Evolutionary conservation across 1,284 basidiomycete species (phyloP), one percentile per base, ranked within the genome.

Genomic region (Puccinia horiana): DNA sequence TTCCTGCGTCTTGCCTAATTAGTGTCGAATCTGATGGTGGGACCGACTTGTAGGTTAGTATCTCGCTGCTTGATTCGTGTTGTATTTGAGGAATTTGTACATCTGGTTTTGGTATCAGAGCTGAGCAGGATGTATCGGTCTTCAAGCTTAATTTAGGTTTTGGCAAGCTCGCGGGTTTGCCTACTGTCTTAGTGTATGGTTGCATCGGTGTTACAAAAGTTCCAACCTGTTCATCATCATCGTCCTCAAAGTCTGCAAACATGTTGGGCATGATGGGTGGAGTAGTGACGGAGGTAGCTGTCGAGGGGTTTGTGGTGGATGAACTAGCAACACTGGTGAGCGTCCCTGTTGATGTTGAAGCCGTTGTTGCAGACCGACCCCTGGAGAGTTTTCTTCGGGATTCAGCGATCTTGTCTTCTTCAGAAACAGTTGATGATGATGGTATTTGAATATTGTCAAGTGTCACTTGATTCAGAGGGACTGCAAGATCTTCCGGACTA

Each of bases 181-280:
- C 80, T 29, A 37, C 70, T 37, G n/a, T 42, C 29, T 72, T 12
- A 44, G 42, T 35, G 20, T 58, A 82, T 18, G 73, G 81, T 67
- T 82, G 56, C 81, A 82, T 82, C 11, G 81, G 81, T 37, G 73
- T 82, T 5, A 82, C 74, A 63, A 82, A 82, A 9, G 81, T 82
- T 9, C 81, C 81, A 11, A 82, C 81, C n/a, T 37, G 37, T 26
- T 76, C 81, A 23, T 82, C 81, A 44, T 82, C 81, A 52, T 81
- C 79, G 49, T 81, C 80, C 26, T 82, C 81, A 52, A 52, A 56
- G 29, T 76, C 61, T 42, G 29, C 49, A 61, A 82, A 76, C 42
- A 75, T 65, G 42, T 82, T 76, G n/a, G 49, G 20, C 18, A 42
- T 56, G 26, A 12, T 40, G 12, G 58, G 11, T 6, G 63, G 23